Base-by-base conservation (phyloP, 2,329 filamentous ascomycete species). In the Arthrinium phaeospermum region DNA sequence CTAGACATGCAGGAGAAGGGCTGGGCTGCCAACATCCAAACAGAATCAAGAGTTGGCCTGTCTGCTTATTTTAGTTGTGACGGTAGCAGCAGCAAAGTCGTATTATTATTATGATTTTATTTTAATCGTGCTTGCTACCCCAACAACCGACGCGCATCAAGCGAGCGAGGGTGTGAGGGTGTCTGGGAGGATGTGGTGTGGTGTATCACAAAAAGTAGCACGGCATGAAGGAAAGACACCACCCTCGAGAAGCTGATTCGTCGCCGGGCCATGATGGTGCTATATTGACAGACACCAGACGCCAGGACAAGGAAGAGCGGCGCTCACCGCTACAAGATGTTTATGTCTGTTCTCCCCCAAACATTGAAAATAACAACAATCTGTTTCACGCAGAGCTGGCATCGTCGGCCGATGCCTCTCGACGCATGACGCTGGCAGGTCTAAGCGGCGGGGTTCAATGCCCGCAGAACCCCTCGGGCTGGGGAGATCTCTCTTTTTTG, bases 141-240 rank as follows among this genome's bases (percentile, higher is more conserved):
- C 57, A 64, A 64, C 57, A 64, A 64, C 57, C 57, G 57, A 64
- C 57, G 57, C 57, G 57, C 57, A 64, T 64, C 57, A 64, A 64
- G 57, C 34, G 57, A 64, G 57, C 34, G 57, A 64, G 57, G 22
- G 34, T 51, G 47, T 27, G n/a, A 12, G 47, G 5, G 47, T 61
- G 53, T 61, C 27, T 57, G 51, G 16, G 22, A 61, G 27, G 27
- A 34, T 34, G 57, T 41, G 57, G 57, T 64, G 57, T 64, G 57
- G 57, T 41, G 57, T 64, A 41, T 64, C 57, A 64, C 57, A 41
- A 64, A 64, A 64, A 64, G 57, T 64, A 64, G 57, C 57, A 64
- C 57, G 10, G 57, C 57, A 64, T 64, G 57, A 64, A 64, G 13
- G 34, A 64, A 30, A 61, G 57, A 64, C 57, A 64, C 57, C 57